Conservation (phyloP, 805 yeast species). For the Huiozyma naganishii region DNA sequence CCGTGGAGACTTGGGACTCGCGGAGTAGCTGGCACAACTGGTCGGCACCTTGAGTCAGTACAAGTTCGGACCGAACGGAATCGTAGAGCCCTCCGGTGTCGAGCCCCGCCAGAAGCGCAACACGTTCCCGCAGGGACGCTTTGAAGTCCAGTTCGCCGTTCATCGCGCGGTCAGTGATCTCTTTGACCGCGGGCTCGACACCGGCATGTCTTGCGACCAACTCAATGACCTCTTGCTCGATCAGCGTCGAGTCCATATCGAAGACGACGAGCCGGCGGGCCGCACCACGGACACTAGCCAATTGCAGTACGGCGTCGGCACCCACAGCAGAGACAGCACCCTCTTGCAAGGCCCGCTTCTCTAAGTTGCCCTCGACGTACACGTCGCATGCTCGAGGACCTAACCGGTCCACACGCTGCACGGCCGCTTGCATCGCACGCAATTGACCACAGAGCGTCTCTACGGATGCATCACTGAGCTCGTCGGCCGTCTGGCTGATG, state of each 20-base stretch:
- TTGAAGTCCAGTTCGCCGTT: slow-evolving; percentile 90
- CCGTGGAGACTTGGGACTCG: slow-evolving; percentile 53
- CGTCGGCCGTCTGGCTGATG: too few species aligned
- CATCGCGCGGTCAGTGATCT: slow-evolving; percentile 90
- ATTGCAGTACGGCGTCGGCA: slow-evolving; percentile 18
- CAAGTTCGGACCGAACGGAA: slow-evolving; percentile 56
- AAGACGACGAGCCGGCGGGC: slow-evolving; percentile 58
- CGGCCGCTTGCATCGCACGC: too few species aligned
- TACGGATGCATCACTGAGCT: too few species aligned
- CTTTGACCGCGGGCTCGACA: slow-evolving; percentile 79
- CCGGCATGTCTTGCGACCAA: slow-evolving; percentile 89
- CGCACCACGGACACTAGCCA: slow-evolving; percentile 13
- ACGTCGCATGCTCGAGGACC: too few species aligned
- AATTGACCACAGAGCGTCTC: too few species aligned
- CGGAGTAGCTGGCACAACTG: slow-evolving; percentile 59
- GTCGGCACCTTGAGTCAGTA: slow-evolving; percentile 76
- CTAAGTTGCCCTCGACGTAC: neutral
- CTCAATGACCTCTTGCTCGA: slow-evolving; percentile 94
- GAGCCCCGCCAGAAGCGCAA: slow-evolving; percentile 71
- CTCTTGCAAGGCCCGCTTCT: neutral
- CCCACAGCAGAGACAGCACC: slow-evolving; percentile 2
- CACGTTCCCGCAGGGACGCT: slow-evolving; percentile 69
- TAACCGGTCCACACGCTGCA: too few species aligned
- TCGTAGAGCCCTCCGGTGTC: slow-evolving; percentile 65
- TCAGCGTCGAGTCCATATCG: slow-evolving; percentile 96